These are phyloP conservation scores for Paecilomyces variotii DNA, from an alignment of 2,329 filamentous ascomycete genomes.

Conservation along the genomic window DNA sequence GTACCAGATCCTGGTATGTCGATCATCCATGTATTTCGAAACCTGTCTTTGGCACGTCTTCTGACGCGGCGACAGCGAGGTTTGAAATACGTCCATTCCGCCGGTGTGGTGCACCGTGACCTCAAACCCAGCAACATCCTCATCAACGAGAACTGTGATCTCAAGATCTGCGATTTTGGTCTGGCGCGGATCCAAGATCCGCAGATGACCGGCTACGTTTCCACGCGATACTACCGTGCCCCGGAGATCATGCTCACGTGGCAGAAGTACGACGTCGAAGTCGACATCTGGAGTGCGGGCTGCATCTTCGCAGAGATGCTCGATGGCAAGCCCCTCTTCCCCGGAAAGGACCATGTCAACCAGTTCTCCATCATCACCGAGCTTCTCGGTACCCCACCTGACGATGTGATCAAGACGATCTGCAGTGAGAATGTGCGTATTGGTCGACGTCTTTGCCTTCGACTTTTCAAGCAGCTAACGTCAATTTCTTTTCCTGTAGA, in stretches of 20 bases:
- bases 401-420: constrained; percentile 98
- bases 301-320: constrained; percentile 99
- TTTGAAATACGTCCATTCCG: constrained; percentile 97
- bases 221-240: constrained; percentile 95
- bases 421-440: constrained; percentile 85
- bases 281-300: constrained; percentile 98
- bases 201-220: constrained; percentile 99
- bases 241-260: constrained; percentile 99
- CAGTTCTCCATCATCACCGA: constrained; percentile 99
- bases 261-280: constrained; percentile 99
- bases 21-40: constrained; percentile 1
- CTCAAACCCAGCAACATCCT: constrained; percentile 98
- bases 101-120: constrained; percentile 94
- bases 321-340: constrained; percentile 95
- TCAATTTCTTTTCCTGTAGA: constrained; percentile 45
- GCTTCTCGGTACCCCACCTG: constrained; percentile 86
- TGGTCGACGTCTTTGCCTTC: background rate
- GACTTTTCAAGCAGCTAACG: constrained; percentile 15
- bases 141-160: constrained; percentile 98
- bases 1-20: constrained; percentile 89
- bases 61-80: constrained; percentile 58
- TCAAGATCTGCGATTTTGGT: constrained; percentile 99
- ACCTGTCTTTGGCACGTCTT: background rate
- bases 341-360: constrained; percentile 98
- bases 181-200: constrained; percentile 96